These are phyloP conservation scores for Sphaerulina vaccinii DNA, from an alignment of 2,329 filamentous ascomycete species.

Conservation along the genomic window DNA sequence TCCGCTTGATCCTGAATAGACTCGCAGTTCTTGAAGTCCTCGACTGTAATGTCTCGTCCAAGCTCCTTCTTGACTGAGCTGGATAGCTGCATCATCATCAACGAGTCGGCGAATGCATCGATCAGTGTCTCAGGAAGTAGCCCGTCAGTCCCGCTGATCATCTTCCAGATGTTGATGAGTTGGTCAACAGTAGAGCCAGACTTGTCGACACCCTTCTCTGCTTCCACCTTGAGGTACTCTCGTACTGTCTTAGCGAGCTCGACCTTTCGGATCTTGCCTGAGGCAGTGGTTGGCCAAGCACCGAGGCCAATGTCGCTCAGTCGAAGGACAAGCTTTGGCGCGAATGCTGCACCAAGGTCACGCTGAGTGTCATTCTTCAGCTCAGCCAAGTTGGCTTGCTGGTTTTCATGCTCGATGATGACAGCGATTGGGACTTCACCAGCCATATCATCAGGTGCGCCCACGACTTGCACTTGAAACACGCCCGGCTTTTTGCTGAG, in stretches of 20 bases:
- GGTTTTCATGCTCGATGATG: constrained; percentile 39
- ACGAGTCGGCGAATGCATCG: constrained; percentile 34
- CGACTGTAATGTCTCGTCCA: constrained; percentile 34
- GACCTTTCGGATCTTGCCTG: constrained; percentile 49
- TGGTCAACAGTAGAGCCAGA: constrained; percentile 33
- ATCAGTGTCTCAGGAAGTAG: constrained; percentile 28
- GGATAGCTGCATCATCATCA: constrained; percentile 40
- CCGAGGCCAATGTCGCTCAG: constrained; percentile 44
- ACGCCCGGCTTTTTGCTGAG: constrained; percentile 40
- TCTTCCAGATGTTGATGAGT: constrained; percentile 35
- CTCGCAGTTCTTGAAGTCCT: constrained; percentile 36
- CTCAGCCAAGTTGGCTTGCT: constrained; percentile 33
- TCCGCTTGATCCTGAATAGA: constrained; percentile 35
- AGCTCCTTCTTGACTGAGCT: constrained; percentile 36
- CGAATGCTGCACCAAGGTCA: constrained; percentile 42
- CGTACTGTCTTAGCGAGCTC: constrained; percentile 36
- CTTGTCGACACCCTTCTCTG: constrained; percentile 29
- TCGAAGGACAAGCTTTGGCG: constrained; percentile 44
- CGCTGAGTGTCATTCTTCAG: constrained; percentile 41
- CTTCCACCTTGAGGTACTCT: constrained; percentile 31
- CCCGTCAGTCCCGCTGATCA: constrained; percentile 32
- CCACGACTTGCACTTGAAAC: constrained; percentile 45
- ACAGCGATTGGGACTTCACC: constrained; percentile 52
- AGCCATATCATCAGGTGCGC: constrained; percentile 46
- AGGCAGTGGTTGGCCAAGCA: constrained; percentile 43